These are phyloP conservation scores for Chalciporus pseudorubinellus DNA, from an alignment of 768 basidiomycete species.

Conservation along the genomic window DNA sequence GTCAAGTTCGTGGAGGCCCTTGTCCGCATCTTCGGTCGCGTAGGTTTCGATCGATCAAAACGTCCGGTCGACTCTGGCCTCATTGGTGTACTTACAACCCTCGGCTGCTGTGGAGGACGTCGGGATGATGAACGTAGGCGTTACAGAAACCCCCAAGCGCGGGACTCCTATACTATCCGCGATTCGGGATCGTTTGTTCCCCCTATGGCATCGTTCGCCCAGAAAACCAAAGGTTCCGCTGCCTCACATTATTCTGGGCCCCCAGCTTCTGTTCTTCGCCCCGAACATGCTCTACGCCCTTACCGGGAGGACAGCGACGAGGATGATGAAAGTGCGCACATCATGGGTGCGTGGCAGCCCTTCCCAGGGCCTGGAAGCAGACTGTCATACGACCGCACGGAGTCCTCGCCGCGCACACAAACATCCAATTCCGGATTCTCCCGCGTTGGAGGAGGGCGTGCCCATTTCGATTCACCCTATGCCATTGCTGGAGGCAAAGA, in stretches of 20 bases:
- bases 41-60: slow-evolving; percentile 82
- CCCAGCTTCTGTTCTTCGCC: slow-evolving; percentile 70
- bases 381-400: slow-evolving; percentile 24
- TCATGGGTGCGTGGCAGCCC: slow-evolving; percentile 94
- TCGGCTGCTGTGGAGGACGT: slow-evolving; percentile 63
- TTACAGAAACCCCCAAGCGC: slow-evolving; percentile 25
- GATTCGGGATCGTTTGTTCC: slow-evolving; percentile 54
- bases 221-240: slow-evolving; percentile 27
- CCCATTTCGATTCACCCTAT: slow-evolving; percentile 84
- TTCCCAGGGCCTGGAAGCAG: slow-evolving; percentile 46
- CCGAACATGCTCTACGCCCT: slow-evolving; percentile 74
- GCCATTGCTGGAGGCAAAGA: slow-evolving; percentile 53
- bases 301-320: slow-evolving; percentile 80
- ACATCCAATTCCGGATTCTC: slow-evolving; percentile 66
- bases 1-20: slow-evolving; percentile 83
- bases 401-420: slow-evolving; percentile 28
- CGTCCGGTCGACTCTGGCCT: slow-evolving; percentile 83
- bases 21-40: slow-evolving; percentile 71
- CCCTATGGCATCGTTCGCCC: slow-evolving; percentile 34
- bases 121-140: slow-evolving; percentile 30
- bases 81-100: slow-evolving; percentile 74
- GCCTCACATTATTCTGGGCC: slow-evolving; percentile 44
- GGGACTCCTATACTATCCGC: slow-evolving; percentile 25
- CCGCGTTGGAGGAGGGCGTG: slow-evolving; percentile 82
- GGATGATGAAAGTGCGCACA: slow-evolving; percentile 65